These are phyloP conservation scores for Psidium guajava DNA, from an alignment of 345 rosid genomes.

Conservation along the genomic window DNA sequence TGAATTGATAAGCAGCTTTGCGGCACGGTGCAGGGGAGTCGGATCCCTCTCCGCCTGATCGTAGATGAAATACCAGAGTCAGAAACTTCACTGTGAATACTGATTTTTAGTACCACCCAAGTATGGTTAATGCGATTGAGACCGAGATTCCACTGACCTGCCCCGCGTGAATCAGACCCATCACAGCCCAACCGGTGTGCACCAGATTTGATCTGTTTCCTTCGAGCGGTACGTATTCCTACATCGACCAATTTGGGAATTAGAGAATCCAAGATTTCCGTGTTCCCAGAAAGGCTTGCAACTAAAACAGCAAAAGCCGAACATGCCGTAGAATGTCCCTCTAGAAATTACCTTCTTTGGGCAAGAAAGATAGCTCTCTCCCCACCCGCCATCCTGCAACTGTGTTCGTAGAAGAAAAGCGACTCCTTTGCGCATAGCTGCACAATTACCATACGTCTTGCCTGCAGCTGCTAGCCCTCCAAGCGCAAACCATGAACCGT, in stretches of 20 bases:
- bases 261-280: background rate
- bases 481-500: constrained; percentile 34
- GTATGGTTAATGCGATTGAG: background rate
- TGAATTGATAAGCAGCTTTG: constrained; percentile 56
- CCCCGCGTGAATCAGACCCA: constrained; percentile 34
- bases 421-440: constrained; percentile 23
- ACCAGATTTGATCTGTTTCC: constrained; percentile 37
- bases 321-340: background rate
- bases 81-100: background rate
- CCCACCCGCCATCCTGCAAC: constrained; percentile 39
- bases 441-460: constrained; percentile 17
- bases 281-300: background rate
- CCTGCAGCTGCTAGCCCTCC: constrained; percentile 35
- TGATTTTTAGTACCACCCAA: no score
- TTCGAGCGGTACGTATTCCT: constrained; percentile 33
- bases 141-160: constrained; percentile 19
- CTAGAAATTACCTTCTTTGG: constrained; percentile 21
- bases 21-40: constrained; percentile 54
- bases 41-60: constrained; percentile 46
- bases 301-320: background rate
- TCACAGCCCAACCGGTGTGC: constrained; percentile 41
- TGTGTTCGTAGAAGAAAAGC: constrained; percentile 32
- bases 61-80: background rate
- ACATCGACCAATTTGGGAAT: background rate
- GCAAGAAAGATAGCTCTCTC: constrained; percentile 43